phyloP scores from a whole-genome alignment of 2,329 filamentous ascomycete species.

The Arthroderma sp. region DNA sequence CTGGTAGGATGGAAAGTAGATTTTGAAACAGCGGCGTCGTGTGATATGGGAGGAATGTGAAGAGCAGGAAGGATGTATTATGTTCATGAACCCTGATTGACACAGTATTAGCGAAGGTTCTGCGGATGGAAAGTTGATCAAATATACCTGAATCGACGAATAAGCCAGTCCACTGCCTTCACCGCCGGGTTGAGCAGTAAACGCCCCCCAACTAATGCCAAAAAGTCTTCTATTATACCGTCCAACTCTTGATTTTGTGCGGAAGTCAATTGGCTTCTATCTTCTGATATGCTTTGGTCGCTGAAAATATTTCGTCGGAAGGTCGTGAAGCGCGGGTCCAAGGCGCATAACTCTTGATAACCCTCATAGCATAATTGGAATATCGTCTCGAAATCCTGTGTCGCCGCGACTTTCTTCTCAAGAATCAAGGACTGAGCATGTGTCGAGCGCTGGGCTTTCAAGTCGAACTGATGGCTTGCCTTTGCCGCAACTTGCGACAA shows the following conservation, averaged over 20 bases:
- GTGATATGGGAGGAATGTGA: slow-evolving; percentile 89
- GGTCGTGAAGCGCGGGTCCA: slow-evolving; percentile 64
- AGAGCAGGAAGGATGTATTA: slow-evolving; percentile 63
- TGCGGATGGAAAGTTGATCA: not conserved
- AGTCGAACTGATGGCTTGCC: slow-evolving; percentile 78
- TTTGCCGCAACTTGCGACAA: slow-evolving; percentile 82
- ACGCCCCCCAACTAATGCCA: slow-evolving; percentile 63
- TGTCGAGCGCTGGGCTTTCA: slow-evolving; percentile 81
- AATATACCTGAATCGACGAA: slow-evolving; percentile 68
- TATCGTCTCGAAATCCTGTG: slow-evolving; percentile 80
- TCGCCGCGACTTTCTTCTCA: slow-evolving; percentile 68
- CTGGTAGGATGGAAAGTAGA: slow-evolving; percentile 74
- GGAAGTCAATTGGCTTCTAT: slow-evolving; percentile 70
- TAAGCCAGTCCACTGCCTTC: slow-evolving; percentile 87
- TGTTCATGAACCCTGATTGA: slow-evolving; percentile 67
- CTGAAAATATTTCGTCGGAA: slow-evolving; percentile 78
- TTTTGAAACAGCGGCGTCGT: slow-evolving; percentile 72
- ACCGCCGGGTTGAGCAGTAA: slow-evolving; percentile 75
- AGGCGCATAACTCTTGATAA: slow-evolving; percentile 77
- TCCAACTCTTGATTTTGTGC: slow-evolving; percentile 74
- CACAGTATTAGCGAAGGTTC: not conserved
- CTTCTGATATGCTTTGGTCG: slow-evolving; percentile 80
- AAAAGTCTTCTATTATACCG: slow-evolving; percentile 62
- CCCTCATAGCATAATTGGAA: slow-evolving; percentile 79
- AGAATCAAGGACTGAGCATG: slow-evolving; percentile 95